Evolutionary conservation across 768 basidiomycete genomes (phyloP).

Genomic region (Termitomyces titanicus): DNA sequence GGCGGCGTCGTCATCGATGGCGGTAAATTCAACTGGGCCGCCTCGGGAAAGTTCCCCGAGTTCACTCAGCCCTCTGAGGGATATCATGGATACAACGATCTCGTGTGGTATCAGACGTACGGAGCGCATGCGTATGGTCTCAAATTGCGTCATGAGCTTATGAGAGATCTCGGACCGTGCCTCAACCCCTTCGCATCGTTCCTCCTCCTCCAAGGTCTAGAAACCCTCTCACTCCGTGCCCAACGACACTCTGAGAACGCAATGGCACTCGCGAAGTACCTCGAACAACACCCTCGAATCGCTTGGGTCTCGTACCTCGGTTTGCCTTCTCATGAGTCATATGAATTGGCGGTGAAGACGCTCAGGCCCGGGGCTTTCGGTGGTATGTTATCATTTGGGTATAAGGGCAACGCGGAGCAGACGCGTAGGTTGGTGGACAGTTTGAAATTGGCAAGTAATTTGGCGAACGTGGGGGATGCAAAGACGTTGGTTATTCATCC

Average conservation of each 20-base stretch:
- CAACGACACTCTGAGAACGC: slow-evolving; percentile 75
- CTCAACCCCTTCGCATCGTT: slow-evolving; percentile 75
- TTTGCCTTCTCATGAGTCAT: slow-evolving; percentile 54
- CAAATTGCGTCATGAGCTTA: slow-evolving; percentile 57
- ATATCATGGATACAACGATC: slow-evolving; percentile 63
- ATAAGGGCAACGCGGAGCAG: slow-evolving; percentile 51
- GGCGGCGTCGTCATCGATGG: slow-evolving; percentile 73
- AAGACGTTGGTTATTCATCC: slow-evolving; percentile 83
- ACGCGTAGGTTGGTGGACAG: slow-evolving; percentile 66
- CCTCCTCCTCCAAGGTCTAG: slow-evolving; percentile 74
- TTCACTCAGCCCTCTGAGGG: slow-evolving; percentile 78
- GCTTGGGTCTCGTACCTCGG: slow-evolving; percentile 82
- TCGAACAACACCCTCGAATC: slow-evolving; percentile 62
- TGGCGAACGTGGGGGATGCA: slow-evolving; percentile 74
- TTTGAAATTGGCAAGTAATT: slow-evolving; percentile 66
- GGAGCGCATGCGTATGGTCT: slow-evolving; percentile 60
- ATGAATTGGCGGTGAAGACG: slow-evolving; percentile 53
- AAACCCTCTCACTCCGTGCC: slow-evolving; percentile 69
- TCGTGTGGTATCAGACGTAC: slow-evolving; percentile 63
- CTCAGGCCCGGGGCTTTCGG: slow-evolving; percentile 58
- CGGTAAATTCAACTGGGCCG: slow-evolving; percentile 73
- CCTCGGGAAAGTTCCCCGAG: slow-evolving; percentile 65
- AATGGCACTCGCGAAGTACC: slow-evolving; percentile 58
- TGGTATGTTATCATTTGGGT: slow-evolving; percentile 76
- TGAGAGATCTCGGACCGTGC: slow-evolving; percentile 65